Evolutionary conservation across 805 yeast genomes (phyloP).

Genomic region (Candida morakotiae): DNA sequence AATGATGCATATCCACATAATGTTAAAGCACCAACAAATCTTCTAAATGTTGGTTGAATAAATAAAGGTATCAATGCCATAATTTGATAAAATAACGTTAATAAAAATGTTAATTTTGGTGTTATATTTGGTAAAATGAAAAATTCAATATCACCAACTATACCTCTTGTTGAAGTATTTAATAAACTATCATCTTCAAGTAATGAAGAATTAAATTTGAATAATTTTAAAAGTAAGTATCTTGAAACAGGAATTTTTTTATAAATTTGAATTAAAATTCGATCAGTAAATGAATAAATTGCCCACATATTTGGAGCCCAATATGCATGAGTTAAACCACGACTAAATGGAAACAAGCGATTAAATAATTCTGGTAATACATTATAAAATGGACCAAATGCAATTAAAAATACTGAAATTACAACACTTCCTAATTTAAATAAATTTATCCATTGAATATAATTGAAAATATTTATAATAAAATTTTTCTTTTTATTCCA

Average conservation of each 20-base stretch:
- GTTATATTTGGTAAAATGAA: conserved; percentile 74
- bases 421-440: conserved; percentile 63
- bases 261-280: conserved; percentile 52
- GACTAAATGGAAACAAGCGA: conserved; percentile 85
- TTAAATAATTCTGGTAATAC: conserved; percentile 61
- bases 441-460: conserved; percentile 53
- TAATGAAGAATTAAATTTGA: conserved; percentile 44
- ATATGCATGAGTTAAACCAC: conserved; percentile 96
- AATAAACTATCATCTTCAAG: conserved; percentile 28
- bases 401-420: conserved; percentile 53
- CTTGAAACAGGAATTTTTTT: conserved; percentile 29
- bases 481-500: conserved; percentile 20
- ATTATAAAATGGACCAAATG: conserved; percentile 76
- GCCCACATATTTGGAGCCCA: conserved; percentile 99
- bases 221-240: conserved; percentile 23
- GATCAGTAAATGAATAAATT: conserved; percentile 76
- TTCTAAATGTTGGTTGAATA: conserved; percentile 65
- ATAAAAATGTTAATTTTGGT: conserved; percentile 70
- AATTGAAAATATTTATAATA: conserved; percentile 26
- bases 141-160: conserved; percentile 88
- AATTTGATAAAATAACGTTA: conserved; percentile 82
- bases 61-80: conserved; percentile 70
- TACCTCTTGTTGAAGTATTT: conserved; percentile 63
- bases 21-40: conserved; percentile 81
- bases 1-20: conserved; percentile 90